A percentile compares a stretch with the other conserved stretches of the same genome.
Evolutionary conservation across 2,329 filamentous ascomycete species (phyloP).

Genomic region (Aspergillus viridinutans): DNA sequence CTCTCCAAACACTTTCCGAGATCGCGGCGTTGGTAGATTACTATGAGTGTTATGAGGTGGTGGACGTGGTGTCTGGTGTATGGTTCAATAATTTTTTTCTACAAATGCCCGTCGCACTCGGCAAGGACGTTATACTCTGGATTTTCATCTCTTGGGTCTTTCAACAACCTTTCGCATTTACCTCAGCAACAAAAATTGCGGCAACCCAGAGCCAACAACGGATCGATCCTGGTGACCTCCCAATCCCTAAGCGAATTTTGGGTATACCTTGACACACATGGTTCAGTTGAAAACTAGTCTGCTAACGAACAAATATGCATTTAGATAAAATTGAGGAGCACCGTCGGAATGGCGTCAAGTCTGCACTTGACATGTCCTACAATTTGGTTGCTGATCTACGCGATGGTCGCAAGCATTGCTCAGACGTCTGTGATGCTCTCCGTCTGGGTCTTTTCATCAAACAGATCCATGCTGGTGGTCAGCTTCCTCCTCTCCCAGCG

Average conservation of each 20-base stretch:
- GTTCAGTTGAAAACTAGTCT: too few relatives aligned
- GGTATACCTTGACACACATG: neutral
- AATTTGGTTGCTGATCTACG: neutral
- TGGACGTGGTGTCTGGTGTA: too few relatives aligned
- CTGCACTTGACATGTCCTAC: neutral
- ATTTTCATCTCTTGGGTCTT: neutral
- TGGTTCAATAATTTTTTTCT: too few relatives aligned
- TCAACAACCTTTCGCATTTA: neutral
- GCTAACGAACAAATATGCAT: too few relatives aligned
- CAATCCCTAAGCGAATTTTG: neutral
- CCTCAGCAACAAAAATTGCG: neutral
- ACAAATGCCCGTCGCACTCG: too few relatives aligned
- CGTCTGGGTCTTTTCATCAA: neutral
- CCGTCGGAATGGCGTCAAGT: neutral
- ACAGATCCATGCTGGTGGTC: neutral
- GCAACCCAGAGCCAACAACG: neutral
- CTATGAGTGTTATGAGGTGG: neutral
- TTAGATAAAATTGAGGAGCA: neutral
- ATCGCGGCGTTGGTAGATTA: neutral
- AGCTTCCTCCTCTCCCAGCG: neutral
- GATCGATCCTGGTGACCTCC: neutral
- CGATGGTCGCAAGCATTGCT: neutral
- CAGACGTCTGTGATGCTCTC: neutral
- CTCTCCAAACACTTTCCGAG: too few relatives aligned
- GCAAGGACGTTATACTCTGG: neutral